Base-by-base conservation (phyloP, 371 early-diverging fungal genomes). In the Thermomucor indicae-seudaticae region DNA sequence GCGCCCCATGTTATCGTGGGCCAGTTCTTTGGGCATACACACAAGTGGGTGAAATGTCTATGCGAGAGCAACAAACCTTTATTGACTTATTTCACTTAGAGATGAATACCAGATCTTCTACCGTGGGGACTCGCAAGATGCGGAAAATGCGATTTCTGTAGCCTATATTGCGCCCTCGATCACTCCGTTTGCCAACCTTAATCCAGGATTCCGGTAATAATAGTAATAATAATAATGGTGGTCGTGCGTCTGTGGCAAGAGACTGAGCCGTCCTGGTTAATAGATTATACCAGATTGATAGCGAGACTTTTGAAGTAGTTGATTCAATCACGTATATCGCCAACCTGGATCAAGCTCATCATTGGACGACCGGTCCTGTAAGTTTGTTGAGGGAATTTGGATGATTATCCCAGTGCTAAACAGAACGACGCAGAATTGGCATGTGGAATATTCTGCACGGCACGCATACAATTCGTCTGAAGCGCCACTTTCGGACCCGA, bases 1-100 rank as follows among this genome's bases (percentile, higher is more conserved):
- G 63, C 80, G 6, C 78, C 74, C 16, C 80, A 82, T 49, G 76
- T 82, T 19, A 77, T 82, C 60, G 70, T 78, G 6, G 78, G 63
- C 16, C 82, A 82, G 53, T 82, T 82, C 62, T 82, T 75, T 66
- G 82, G 82, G 12, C 82, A 82, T 42, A 74, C 77, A 20, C 82
- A 82, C 57, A 65, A 60, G 75, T 70, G 61, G 49, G 53, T 37
- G 8, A 27, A 42, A 3, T 3, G 17, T 28, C 5, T 27, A n/a
- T 22, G 5, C 22, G 20, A 5, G 34, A 27, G 17, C 10, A 45
- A 45, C 14, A 24, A 27, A 12, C 16, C 12, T 32, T 20, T 24
- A 6, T 28, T 43, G 8, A 14, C 23, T 5, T 8, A 12, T 49
- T 43, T 55, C 6, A 37, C 11, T 23, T 23, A 74, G 67, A 32